Base-by-base conservation (phyloP, 2,329 filamentous ascomycete genomes). In the Paecilomyces sp. region DNA sequence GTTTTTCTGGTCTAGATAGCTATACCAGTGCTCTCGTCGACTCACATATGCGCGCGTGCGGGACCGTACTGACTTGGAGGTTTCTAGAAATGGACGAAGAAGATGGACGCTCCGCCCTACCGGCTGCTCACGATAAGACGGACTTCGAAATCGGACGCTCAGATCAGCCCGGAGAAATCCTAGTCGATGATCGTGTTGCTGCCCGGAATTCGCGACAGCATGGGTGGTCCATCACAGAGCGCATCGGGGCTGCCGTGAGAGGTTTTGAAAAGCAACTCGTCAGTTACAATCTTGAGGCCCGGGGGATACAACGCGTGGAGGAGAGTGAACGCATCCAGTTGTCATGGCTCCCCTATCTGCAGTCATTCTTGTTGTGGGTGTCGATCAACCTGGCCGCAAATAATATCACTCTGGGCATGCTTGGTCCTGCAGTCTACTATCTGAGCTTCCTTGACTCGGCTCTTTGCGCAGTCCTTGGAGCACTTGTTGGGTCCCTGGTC, bases 361-460 rank as follows among this genome's bases (percentile, higher is more conserved):
- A 86, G 68, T 79, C 83, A 24, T 80, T 79, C 18, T 70, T 85
- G 54, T 72, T 88, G 55, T 88, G 85, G 85, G 80, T 86, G 62
- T 84, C 81, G 9, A 81, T 86, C 69, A 87, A 88, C 65, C 74
- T 87, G 9, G 82, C 83, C 2, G 82, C 85, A 28, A 86, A 87
- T 71, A 87, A 87, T 63, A 81, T 87, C 53, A 85, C 84, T 0
- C 75, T 87, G n/a, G 85, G 83, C 0, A 85, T 86, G 79, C 77
- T 87, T 18, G 85, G 85, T 0, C 83, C 84, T 1, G 78, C 80
- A 1, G 78, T 85, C 1, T 88, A 83, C 69, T 78, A 77, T 3
- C 74, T 88, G 5, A 81, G 82, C 22, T 87, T 87, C 63, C 64
- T 77, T 13, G 85, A 88, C 65, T 78, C 81, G 53, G 77, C 80